Conservation (phyloP, 768 basidiomycete genomes). For the Tricholoma sp. region DNA sequence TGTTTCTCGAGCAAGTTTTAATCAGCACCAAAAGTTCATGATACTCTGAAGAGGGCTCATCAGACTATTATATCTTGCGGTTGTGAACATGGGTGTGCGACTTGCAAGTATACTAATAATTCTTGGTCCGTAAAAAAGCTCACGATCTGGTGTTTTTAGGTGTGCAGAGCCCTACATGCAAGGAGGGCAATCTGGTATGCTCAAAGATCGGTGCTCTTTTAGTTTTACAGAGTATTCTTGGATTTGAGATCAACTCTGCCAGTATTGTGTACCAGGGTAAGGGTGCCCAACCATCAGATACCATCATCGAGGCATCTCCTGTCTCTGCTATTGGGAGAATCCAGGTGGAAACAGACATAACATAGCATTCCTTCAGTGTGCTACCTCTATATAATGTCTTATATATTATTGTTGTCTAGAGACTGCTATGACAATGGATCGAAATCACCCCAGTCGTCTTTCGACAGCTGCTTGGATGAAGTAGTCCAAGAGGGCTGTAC, state of each 20-base stretch:
- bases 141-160: constrained; percentile 36
- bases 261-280: constrained; percentile 29
- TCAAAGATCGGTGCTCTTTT: constrained; percentile 75
- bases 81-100: constrained; percentile 65
- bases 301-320: constrained; percentile 48
- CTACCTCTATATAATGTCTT: constrained; percentile 2
- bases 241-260: constrained; percentile 32
- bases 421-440: constrained; percentile 58
- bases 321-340: constrained; percentile 42
- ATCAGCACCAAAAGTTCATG: constrained; percentile 35
- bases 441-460: constrained; percentile 77
- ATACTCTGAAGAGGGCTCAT: constrained; percentile 56
- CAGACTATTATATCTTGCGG: constrained; percentile 53
- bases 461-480: constrained; percentile 43
- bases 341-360: constrained; percentile 34
- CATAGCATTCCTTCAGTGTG: constrained; percentile 4
- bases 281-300: constrained; percentile 32
- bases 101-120: constrained; percentile 41
- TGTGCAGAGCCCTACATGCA: constrained; percentile 60
- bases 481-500: constrained; percentile 42
- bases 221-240: constrained; percentile 58
- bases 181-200: constrained; percentile 64
- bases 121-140: too few species aligned
- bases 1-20: not conserved
- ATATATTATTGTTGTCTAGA: not conserved